Evolutionary conservation across 768 basidiomycete genomes (phyloP), one percentile per base, ranked within the genome.

Genomic region (Hemileccinum rubropunctum): DNA sequence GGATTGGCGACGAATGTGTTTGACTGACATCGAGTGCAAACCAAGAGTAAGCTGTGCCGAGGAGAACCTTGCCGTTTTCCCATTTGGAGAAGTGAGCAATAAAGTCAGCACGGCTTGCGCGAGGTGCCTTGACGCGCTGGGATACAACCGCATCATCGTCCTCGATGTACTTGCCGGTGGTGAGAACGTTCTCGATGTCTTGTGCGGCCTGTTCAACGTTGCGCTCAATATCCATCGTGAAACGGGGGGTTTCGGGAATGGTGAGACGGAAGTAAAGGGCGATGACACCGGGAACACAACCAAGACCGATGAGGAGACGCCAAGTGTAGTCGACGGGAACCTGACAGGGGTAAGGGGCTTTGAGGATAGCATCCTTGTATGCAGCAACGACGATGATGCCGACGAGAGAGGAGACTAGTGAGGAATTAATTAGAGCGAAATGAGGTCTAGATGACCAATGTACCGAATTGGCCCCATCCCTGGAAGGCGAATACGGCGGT

Each of bases 201-300:
- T 76, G 70, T 1, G 81, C 48, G 7, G 91, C 92, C 62, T 86
- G 88, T 35, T 79, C 73, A 38, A 95, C 72, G 66, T 94, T 92
- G 42, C 78, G 76, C 68, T 93, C 90, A 52, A 95, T 80, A 74
- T 95, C 92, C 87, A 94, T 93, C 51, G 92, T 95, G 67, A 79
- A 84, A 48, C 92, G 89, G 23, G 92, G 92, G 0, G 91, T 94
- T 67, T 94, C 91, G 3, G 92, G 90, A 61, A 95, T 93, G 21
- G 91, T 93, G 30, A 94, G 78, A 65, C 92, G 89, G 86, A 90
- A 94, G 75, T 92, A 94, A 44, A 94, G 81, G 17, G 90, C 91
- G 49, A 92, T 63, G 36, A 75, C 76, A 48, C 82, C 92, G 30
- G 92, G 93, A 43, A 95, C 73, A 48, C 85, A 88, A 39, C 92